Base-by-base conservation (phyloP, 306 rosid genomes). In the Adenanthera pavonina region DNA sequence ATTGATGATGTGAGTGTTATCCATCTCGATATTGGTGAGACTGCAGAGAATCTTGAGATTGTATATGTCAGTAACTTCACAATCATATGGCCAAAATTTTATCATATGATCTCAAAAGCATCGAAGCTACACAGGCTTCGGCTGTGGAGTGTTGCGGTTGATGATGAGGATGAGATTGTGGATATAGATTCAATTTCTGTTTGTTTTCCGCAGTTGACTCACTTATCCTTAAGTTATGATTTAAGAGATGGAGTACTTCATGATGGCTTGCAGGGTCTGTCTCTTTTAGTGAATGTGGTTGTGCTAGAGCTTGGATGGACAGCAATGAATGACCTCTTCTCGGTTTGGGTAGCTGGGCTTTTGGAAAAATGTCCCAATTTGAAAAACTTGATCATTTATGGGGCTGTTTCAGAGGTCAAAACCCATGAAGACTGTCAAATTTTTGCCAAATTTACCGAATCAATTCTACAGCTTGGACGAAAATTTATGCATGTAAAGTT, bases 291-390 rank as follows among this genome's bases (percentile, higher is more conserved):
- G 81, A 85, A 86, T 75, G 87, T 87, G 76, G 79, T 71, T 66
- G 86, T 86, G 59, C 77, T 90, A 57, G 92, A 90, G 74, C 91
- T 90, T 25, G 94, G 92, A 33, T 90, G 94, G 94, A 88, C 86
- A 2, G 60, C 72, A 61, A 79, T 90, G 12, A 85, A 60, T 65
- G 92, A 87, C 49, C 84, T 88, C 43, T 90, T 88, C 84, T 80
- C 91, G 1, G 85, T 65, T 13, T 90, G 88, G 92, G 89, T 90
- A 48, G 92, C 77, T 2, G 89, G 87, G 43, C 76, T 88, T 46
- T 77, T 87, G 53, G 89, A 83, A 73, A 83, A 89, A 73, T 90
- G 94, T 73, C 92, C 88, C 43, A 85, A 80, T 49, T 62, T 90
- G 84, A 87, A 83, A 78, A 90, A 82, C 41, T 74, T 90, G 80